Evolutionary conservation across 225 moss, liverwort and hornwort species (phyloP).

Genomic region (Pleurozium schreberi): DNA sequence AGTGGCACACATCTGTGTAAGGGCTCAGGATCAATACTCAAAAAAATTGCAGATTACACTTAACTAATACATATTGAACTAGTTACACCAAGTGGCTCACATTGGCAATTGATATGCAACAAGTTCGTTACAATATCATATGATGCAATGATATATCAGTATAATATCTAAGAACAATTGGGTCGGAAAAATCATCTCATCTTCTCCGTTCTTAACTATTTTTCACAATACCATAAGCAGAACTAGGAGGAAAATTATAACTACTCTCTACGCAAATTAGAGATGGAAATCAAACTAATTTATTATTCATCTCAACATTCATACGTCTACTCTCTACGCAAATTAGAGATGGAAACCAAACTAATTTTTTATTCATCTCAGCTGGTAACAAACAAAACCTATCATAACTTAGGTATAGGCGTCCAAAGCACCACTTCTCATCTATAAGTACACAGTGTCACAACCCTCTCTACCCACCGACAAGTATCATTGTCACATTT

Average conservation of each 20-base stretch:
- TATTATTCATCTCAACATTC: not conserved
- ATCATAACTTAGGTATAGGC: not conserved
- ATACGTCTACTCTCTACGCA: not conserved
- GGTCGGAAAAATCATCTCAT: not conserved
- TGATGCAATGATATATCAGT: not conserved
- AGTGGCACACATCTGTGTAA: not conserved
- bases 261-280: not conserved
- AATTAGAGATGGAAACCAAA: not conserved
- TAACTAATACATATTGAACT: not conserved
- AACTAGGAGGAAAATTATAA: not conserved
- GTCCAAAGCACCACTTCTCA: not conserved
- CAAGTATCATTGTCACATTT: too few relatives aligned
- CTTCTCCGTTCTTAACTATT: not conserved
- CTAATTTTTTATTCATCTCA: not conserved
- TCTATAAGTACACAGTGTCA: too few relatives aligned
- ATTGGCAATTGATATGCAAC: not conserved
- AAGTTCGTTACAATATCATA: not conserved
- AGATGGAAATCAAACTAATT: not conserved
- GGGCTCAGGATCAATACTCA: not conserved
- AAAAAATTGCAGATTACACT: not conserved
- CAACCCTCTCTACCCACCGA: too few relatives aligned
- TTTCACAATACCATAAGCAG: not conserved
- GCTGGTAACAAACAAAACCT: not conserved
- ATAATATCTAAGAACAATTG: not conserved
- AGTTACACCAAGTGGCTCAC: not conserved